A percentile compares a stretch with the other conserved stretches of the same genome.
phyloP scores from a whole-genome alignment of 2,329 filamentous ascomycete genomes.

The Coniochaeta ligniaria region DNA sequence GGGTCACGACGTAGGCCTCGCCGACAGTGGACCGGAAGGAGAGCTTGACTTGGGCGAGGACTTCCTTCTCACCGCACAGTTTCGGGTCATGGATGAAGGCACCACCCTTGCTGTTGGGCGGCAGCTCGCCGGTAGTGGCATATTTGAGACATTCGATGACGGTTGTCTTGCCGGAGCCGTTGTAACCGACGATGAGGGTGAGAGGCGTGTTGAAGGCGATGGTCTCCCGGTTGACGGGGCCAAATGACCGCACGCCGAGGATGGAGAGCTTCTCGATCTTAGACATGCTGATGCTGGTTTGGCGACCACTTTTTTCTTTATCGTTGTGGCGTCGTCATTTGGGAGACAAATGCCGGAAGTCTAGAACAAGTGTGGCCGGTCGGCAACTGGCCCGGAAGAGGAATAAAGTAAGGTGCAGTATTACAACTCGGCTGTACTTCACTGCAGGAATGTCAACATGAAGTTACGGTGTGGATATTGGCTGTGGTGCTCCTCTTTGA shows the following conservation, averaged over 20 bases:
- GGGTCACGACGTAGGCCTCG: slow-evolving; percentile 72
- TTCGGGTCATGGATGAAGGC: slow-evolving; percentile 98
- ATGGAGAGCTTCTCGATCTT: slow-evolving; percentile 88
- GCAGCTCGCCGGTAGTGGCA: slow-evolving; percentile 88
- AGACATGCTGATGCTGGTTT: slow-evolving; percentile 42
- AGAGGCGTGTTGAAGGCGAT: slow-evolving; percentile 82
- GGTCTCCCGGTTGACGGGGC: slow-evolving; percentile 63
- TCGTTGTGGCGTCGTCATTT: background rate
- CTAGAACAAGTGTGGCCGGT: background rate
- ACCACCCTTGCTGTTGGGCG: slow-evolving; percentile 82
- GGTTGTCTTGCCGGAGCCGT: slow-evolving; percentile 96
- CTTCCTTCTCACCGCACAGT: slow-evolving; percentile 76
- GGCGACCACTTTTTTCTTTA: background rate
- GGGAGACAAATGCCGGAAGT: background rate
- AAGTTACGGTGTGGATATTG: background rate
- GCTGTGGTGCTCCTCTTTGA: background rate
- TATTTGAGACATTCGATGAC: slow-evolving; percentile 99
- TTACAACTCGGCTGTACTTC: background rate
- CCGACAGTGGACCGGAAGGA: slow-evolving; percentile 76
- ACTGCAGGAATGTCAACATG: background rate
- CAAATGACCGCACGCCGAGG: slow-evolving; percentile 77
- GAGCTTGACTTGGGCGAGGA: slow-evolving; percentile 85
- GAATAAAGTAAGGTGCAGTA: background rate
- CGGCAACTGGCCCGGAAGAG: background rate
- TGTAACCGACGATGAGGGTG: slow-evolving; percentile 93